Conservation (phyloP, 2,329 filamentous ascomycete species). For the Blastomyces parvus region DNA sequence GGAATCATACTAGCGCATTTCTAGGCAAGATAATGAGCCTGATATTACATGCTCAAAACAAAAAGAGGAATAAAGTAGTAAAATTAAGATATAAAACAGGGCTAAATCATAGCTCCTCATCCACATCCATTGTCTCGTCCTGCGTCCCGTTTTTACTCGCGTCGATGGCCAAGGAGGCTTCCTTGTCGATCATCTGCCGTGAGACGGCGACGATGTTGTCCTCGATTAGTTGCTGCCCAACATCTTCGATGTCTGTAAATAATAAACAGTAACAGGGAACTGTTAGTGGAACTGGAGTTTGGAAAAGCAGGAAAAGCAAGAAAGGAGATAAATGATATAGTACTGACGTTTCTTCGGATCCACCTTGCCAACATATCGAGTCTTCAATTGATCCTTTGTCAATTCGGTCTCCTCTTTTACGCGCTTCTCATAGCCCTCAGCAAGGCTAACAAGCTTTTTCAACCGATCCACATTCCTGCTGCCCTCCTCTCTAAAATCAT, state of each 20-base stretch:
- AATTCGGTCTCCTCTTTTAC: conserved; percentile 98
- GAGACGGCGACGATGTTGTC: conserved; percentile 99
- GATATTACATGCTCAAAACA: conserved; percentile 2
- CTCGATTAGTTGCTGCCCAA: conserved; percentile 93
- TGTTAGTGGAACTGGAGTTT: not conserved
- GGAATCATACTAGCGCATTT: not conserved
- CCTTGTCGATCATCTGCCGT: conserved; percentile 98
- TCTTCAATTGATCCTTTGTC: conserved; percentile 96
- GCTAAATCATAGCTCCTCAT: conserved; percentile 45
- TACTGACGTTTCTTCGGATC: conserved; percentile 88
- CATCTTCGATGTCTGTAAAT: conserved; percentile 68
- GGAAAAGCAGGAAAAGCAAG: not conserved
- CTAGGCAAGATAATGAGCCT: not conserved
- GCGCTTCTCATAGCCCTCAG: conserved; percentile 95
- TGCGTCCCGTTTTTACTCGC: conserved; percentile 38
- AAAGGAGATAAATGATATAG: conserved; percentile 19
- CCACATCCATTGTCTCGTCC: conserved; percentile 55
- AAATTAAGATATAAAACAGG: conserved; percentile 6
- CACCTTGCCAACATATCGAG: conserved; percentile 95
- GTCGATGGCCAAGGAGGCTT: conserved; percentile 76
- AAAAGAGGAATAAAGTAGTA: not conserved
- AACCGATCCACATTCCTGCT: conserved; percentile 79
- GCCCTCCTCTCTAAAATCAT: conserved; percentile 80
- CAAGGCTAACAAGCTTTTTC: conserved; percentile 75
- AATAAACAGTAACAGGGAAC: not conserved